Evolutionary conservation across 495 filamentous ascomycete species (phyloP), one percentile per base, ranked within the genome.

Genomic region (Trichoderma gamsii): DNA sequence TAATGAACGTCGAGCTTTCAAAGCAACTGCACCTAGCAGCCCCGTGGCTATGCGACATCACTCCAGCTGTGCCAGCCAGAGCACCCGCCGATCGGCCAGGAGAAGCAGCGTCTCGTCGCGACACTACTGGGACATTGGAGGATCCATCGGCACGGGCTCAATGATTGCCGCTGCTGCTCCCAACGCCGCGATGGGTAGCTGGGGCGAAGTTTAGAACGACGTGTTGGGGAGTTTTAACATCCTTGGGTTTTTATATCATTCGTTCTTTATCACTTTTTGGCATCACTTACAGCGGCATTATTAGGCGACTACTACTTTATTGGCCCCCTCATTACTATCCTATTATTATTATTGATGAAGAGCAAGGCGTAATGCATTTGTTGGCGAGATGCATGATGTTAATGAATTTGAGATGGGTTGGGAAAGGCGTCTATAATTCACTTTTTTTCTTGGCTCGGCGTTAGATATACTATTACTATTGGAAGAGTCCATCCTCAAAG

Each of bases 111-210:
- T 85, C 13, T 91, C 88, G 27, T 89, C 85, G 46, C 80, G 89
- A 68, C 81, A 82, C 68, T 97, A 92, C 76, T 96, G 93, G 93
- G 92, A 96, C 75, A 85, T 94, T 65, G 90, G 91, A 27, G 89
- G 79, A 38, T 91, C 88, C 70, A 85, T 91, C 16, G 90, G 90
- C 9, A 92, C 87, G 68, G 89, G 85, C 4, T 90, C 88, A 71
- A 82, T 86, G 41, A 84, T 90, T 76, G 85, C 49, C 8, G 49
- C 49, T 6, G 44, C 49, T n/a, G 44, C 85, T 4, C 82, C 85
- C 65, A 84, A 85, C 56, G 88, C 87, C 8, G 83, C 80, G 32
- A 84, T 92, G 76, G 89, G 90, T 25, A 85, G 84, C 65, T 92
- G 90, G 87, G 90, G 90, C 21, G 91, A 92, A 77, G 85, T 86